These are phyloP conservation scores for Penicillium samsonianum DNA, from an alignment of 495 filamentous ascomycete genomes.

Conservation along the genomic window DNA sequence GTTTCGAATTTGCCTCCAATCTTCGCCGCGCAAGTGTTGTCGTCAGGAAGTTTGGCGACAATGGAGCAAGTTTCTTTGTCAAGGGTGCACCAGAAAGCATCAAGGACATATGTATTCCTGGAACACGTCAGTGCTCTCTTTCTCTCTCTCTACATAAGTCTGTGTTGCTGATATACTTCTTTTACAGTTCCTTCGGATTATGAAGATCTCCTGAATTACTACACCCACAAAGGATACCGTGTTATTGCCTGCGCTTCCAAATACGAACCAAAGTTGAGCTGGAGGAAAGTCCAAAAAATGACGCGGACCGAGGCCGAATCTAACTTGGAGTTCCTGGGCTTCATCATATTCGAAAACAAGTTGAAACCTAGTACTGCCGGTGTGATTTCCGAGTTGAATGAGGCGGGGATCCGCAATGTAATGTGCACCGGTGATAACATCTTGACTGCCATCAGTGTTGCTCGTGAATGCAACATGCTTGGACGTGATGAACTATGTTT, in stretches of 20 bases:
- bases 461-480: constrained; percentile 86
- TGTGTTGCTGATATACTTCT: constrained; percentile 18
- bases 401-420: constrained; percentile 82
- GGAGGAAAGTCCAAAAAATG: constrained; percentile 94
- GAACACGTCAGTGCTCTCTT: constrained; percentile 63
- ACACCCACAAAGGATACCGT: constrained; percentile 92
- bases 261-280: constrained; percentile 80
- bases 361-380: constrained; percentile 78
- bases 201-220: constrained; percentile 80
- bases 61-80: constrained; percentile 81
- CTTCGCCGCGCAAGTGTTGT: constrained; percentile 90
- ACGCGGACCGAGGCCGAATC: constrained; percentile 80
- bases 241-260: constrained; percentile 97
- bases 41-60: constrained; percentile 79
- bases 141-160: neutral
- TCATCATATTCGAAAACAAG: constrained; percentile 99
- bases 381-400: constrained; percentile 78
- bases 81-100: constrained; percentile 98
- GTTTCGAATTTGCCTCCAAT: constrained; percentile 97
- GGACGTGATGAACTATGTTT: constrained; percentile 82
- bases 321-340: constrained; percentile 82
- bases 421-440: constrained; percentile 99
- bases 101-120: constrained; percentile 81
- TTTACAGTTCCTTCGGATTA: constrained; percentile 80
- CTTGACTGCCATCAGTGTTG: constrained; percentile 94